Evolutionary conservation across 176 grass and related monocot genomes (phyloP).

Genomic region (Metroxylon sagu): DNA sequence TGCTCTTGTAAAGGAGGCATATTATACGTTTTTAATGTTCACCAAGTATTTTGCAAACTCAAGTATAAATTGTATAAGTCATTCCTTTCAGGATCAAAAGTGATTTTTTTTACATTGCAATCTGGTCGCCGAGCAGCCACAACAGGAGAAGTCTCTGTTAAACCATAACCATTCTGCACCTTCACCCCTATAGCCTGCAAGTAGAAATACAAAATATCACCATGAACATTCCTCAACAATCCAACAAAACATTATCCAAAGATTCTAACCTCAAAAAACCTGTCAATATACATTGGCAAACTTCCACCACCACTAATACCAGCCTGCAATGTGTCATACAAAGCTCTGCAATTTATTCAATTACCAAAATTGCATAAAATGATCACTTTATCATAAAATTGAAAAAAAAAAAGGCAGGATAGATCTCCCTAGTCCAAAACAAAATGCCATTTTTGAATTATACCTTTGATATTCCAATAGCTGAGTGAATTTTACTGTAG

Average conservation of each 20-base stretch:
- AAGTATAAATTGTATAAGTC: no score
- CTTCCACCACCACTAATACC: constrained; percentile 90
- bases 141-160: constrained; percentile 95
- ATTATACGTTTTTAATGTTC: no score
- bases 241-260: background rate
- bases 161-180: constrained; percentile 89
- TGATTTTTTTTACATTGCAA: constrained; percentile 57
- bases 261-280: constrained; percentile 82
- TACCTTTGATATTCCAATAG: constrained; percentile 93
- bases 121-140: constrained; percentile 59
- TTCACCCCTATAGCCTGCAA: constrained; percentile 87
- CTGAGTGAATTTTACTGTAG: constrained; percentile 80
- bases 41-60: background rate
- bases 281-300: constrained; percentile 78
- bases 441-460: background rate
- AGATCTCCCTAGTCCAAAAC: no score
- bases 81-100: background rate
- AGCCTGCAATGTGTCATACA: constrained; percentile 62
- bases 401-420: background rate
- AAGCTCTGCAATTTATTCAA: constrained; percentile 27
- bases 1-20: no score
- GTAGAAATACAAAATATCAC: constrained; percentile 8
- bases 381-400: constrained; percentile 3
- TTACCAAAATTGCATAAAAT: constrained; percentile 17
- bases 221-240: background rate